phyloP scores from a whole-genome alignment of 192 early-diverging fungal species.

The Coemansia reversa region DNA sequence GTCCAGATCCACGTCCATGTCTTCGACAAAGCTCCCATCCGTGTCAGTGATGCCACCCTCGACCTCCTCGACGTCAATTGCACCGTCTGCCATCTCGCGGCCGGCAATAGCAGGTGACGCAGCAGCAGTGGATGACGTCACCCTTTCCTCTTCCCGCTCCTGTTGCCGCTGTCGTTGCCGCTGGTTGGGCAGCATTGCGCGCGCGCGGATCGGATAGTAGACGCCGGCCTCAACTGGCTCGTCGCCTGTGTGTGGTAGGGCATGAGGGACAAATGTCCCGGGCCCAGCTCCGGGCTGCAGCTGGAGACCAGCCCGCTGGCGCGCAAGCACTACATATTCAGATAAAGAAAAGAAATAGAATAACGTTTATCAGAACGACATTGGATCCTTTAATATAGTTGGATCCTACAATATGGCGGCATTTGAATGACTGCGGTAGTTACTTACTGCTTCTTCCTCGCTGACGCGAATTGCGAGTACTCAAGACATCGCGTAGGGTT shows the following conservation, averaged over 20 bases:
- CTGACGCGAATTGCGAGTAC: slow-evolving; percentile 24
- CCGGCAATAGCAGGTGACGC: slow-evolving; percentile 9
- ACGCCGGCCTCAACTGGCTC: slow-evolving; percentile 44
- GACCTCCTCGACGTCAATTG: slow-evolving; percentile 45
- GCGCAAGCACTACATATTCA: slow-evolving; percentile 10
- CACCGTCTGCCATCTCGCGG: slow-evolving; percentile 29
- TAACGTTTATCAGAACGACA: background rate
- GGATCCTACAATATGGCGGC: background rate
- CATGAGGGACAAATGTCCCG: slow-evolving; percentile 13
- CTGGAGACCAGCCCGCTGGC: slow-evolving; percentile 12
- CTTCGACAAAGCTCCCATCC: slow-evolving; percentile 14
- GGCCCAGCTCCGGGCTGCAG: slow-evolving; percentile 3
- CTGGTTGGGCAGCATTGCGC: slow-evolving; percentile 40
- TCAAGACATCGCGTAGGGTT: slow-evolving; percentile 39
- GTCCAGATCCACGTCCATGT: slow-evolving; percentile 7
- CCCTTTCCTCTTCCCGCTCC: slow-evolving; percentile 6
- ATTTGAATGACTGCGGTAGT: background rate
- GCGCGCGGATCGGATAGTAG: slow-evolving; percentile 39
- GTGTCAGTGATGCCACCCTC: slow-evolving; percentile 11
- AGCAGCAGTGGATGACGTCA: background rate
- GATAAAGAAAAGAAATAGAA: background rate
- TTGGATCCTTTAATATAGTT: too few species aligned
- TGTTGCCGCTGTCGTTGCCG: slow-evolving; percentile 25
- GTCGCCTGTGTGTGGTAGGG: slow-evolving; percentile 29
- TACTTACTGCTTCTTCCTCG: slow-evolving; percentile 28